Evolutionary conservation across 1,139 yeast genomes (phyloP), one percentile per base, ranked within the genome.

Genomic region (Geotrichum histeridarum): DNA sequence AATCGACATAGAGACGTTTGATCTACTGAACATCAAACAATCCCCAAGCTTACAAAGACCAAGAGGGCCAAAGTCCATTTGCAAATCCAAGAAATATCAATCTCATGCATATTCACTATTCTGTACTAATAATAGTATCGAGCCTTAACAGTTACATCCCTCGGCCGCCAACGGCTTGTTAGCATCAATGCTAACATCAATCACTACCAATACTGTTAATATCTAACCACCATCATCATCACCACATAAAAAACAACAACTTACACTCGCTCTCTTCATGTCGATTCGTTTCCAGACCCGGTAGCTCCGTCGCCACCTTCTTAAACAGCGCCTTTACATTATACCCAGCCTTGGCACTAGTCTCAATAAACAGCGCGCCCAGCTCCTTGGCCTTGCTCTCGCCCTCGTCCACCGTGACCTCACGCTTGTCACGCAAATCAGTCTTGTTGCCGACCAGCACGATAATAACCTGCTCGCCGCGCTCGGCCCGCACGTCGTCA

Each of bases 321-420:
- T 90, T 88, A 73, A 93, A 93, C 61, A 93, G 74, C 55, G 83
- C 79, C 72, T 93, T 91, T 54, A 93, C 96, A 65, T 93, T 93
- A 69, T 90, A 87, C 46, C 96, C 96, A 50, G 93, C 93, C 71
- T 91, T 93, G 33, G 98, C 94, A 60, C 95, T 86, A 2, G 99
- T 93, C 68, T 93, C 99, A 68, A 93, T 83, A 68, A 85, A 89
- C 65, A 83, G 80, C 44, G 93, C 90, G 8, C 88, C 90, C 61
- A 88, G 74, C 51, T 79, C 80, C 65, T 88, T 88, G 22, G 95
- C 87, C 64, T 85, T 86, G 57, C 75, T 75, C 67, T 84, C 90
- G 54, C 89, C 93, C 62, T 85, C 90, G 63, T 90, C 96, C 18
- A 78, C 73, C 1, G 95, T 79, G 17, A 91, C 95, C 65, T 87